These are phyloP conservation scores for Vitis hybrid DNA, from an alignment of 177 flowering plant species.

Conservation along the genomic window DNA sequence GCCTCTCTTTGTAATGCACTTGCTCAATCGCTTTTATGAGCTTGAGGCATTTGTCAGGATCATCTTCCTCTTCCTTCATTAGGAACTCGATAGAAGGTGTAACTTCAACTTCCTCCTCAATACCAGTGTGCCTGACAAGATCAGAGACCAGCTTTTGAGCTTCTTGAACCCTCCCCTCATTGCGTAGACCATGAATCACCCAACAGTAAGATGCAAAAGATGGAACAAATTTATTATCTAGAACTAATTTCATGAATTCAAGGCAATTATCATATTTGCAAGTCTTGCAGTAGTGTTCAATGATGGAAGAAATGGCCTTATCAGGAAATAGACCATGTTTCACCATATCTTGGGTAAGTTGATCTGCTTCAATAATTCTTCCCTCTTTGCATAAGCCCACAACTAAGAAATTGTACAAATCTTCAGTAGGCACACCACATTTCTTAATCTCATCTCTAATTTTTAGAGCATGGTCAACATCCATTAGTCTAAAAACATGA, in stretches of 20 bases:
- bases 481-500: conserved; percentile 1
- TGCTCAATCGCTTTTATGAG: conserved; percentile 16
- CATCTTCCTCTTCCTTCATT: conserved; percentile 5
- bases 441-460: conserved; percentile 4
- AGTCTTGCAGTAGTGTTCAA: conserved; percentile 8
- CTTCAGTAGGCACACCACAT: conserved; percentile 9
- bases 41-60: conserved; percentile 5
- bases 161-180: conserved; percentile 21
- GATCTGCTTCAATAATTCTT: conserved; percentile 6
- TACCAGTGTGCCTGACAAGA: conserved; percentile 15
- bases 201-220: conserved; percentile 6
- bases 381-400: conserved; percentile 11
- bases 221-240: conserved; percentile 10
- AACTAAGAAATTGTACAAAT: conserved; percentile 10
- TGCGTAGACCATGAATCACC: conserved; percentile 13
- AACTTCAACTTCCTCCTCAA: conserved; percentile 13
- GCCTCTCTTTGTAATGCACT: conserved; percentile 15
- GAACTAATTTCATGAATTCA: neutral
- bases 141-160: conserved; percentile 20
- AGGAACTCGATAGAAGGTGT: conserved; percentile 20
- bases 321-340: conserved; percentile 11
- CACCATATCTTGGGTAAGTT: conserved; percentile 1
- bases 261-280: conserved; percentile 6
- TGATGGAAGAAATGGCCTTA: conserved; percentile 9
- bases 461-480: conserved; percentile 3